These are phyloP conservation scores for Colletotrichum godetiae DNA, from an alignment of 2,329 filamentous ascomycete genomes.

Conservation along the genomic window DNA sequence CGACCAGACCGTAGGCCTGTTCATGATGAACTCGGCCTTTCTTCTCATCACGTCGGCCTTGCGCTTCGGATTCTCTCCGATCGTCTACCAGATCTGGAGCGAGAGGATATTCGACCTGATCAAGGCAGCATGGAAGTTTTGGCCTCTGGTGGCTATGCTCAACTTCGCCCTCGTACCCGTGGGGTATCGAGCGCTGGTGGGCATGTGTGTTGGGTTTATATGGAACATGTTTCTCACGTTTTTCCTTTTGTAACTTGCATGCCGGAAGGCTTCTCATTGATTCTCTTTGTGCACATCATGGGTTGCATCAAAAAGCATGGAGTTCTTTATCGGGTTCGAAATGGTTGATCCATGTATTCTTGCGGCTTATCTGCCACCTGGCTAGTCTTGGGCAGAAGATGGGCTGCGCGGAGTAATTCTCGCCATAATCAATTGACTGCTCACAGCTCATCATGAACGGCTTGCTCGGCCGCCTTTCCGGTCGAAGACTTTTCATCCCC, in stretches of 20 bases:
- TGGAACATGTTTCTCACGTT: slow-evolving; percentile 52
- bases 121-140: slow-evolving; percentile 50
- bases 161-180: slow-evolving; percentile 51
- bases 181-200: slow-evolving; percentile 48
- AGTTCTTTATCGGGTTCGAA: slow-evolving; percentile 1
- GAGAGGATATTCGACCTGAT: slow-evolving; percentile 45
- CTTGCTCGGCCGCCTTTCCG: neutral
- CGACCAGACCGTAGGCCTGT: slow-evolving; percentile 49
- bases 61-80: slow-evolving; percentile 40
- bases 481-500: neutral
- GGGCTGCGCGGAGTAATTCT: neutral
- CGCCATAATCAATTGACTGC: neutral
- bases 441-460: slow-evolving; percentile 16
- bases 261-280: neutral
- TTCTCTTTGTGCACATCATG: neutral
- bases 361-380: neutral
- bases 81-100: slow-evolving; percentile 42
- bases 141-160: slow-evolving; percentile 49
- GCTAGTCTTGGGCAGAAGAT: neutral
- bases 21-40: slow-evolving; percentile 47
- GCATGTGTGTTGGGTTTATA: slow-evolving; percentile 48
- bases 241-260: slow-evolving; percentile 40
- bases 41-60: slow-evolving; percentile 49
- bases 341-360: slow-evolving; percentile 12
- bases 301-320: slow-evolving; percentile 21